Evolutionary conservation across 345 rosid species (phyloP).

Genomic region (Moricandia moricandioides): DNA sequence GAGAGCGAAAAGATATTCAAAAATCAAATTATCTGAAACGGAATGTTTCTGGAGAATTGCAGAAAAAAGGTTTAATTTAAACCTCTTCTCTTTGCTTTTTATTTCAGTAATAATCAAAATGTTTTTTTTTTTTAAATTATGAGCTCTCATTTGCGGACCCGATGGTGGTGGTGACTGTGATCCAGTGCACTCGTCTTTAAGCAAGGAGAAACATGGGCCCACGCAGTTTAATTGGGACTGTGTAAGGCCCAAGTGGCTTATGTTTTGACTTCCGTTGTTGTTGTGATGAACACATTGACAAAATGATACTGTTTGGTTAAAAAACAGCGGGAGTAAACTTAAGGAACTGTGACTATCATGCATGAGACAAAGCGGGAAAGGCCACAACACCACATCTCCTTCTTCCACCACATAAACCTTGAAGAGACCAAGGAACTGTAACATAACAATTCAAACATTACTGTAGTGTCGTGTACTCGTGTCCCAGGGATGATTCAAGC

Average conservation of each 20-base stretch:
- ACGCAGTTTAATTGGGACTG: not conserved
- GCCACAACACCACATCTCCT: no score
- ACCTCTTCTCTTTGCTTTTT: constrained; percentile 26
- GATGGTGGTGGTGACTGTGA: not conserved
- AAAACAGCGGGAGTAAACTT: no score
- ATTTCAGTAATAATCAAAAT: constrained; percentile 28
- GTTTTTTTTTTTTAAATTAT: not conserved
- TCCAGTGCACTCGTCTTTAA: constrained; percentile 15
- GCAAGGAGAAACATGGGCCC: constrained; percentile 18
- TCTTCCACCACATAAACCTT: no score
- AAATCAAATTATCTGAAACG: constrained; percentile 32
- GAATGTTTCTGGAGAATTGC: constrained; percentile 39
- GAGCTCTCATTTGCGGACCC: not conserved
- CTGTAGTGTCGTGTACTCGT: not conserved
- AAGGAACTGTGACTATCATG: no score
- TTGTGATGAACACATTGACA: not conserved
- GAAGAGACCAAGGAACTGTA: no score
- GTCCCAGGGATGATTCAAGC: not conserved
- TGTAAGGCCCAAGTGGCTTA: not conserved
- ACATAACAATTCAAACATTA: no score
- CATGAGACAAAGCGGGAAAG: no score
- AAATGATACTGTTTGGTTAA: no score
- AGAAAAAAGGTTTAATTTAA: constrained; percentile 19
- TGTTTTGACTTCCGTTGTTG: not conserved
- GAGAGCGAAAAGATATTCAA: constrained; percentile 13